These are phyloP conservation scores for Rhododendron vialii DNA, from an alignment of 148 eudicot species.

Conservation along the genomic window DNA sequence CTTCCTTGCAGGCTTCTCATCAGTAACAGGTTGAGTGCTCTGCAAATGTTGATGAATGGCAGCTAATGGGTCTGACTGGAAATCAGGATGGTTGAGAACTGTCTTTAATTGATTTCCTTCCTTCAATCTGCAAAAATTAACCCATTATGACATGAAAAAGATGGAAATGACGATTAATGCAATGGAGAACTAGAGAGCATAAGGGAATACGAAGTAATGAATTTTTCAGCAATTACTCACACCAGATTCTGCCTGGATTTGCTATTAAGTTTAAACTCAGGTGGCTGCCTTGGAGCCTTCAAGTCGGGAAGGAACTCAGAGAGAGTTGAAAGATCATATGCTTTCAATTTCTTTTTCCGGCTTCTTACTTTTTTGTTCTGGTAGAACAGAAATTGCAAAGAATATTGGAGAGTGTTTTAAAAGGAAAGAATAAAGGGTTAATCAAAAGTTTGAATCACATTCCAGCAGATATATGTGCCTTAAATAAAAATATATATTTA, in stretches of 20 bases:
- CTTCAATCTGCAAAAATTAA: slow-evolving; percentile 43
- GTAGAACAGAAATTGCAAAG: not conserved
- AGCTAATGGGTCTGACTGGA: slow-evolving; percentile 70
- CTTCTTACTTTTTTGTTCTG: slow-evolving; percentile 50
- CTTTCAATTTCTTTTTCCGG: slow-evolving; percentile 63
- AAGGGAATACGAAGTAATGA: not conserved
- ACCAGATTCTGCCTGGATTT: slow-evolving; percentile 68
- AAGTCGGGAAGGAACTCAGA: slow-evolving; percentile 72
- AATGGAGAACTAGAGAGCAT: not conserved
- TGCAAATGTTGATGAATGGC: slow-evolving; percentile 77
- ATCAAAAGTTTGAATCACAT: not conserved
- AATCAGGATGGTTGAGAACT: slow-evolving; percentile 55
- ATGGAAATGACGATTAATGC: not conserved
- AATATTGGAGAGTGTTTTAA: not conserved
- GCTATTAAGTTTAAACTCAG: slow-evolving; percentile 48
- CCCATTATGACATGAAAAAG: not conserved
- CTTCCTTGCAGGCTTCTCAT: slow-evolving; percentile 41
- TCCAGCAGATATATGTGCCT: not conserved
- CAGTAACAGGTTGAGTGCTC: slow-evolving; percentile 64
- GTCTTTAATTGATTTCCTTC: slow-evolving; percentile 56
- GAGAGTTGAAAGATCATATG: slow-evolving; percentile 77
- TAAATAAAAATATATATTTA: too few species aligned
- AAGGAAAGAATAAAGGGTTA: not conserved
- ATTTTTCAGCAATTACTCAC: slow-evolving; percentile 36
- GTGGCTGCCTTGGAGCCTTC: slow-evolving; percentile 29